Base-by-base conservation (phyloP, 306 rosid genomes). In the Astragalus glycyphyllos region DNA sequence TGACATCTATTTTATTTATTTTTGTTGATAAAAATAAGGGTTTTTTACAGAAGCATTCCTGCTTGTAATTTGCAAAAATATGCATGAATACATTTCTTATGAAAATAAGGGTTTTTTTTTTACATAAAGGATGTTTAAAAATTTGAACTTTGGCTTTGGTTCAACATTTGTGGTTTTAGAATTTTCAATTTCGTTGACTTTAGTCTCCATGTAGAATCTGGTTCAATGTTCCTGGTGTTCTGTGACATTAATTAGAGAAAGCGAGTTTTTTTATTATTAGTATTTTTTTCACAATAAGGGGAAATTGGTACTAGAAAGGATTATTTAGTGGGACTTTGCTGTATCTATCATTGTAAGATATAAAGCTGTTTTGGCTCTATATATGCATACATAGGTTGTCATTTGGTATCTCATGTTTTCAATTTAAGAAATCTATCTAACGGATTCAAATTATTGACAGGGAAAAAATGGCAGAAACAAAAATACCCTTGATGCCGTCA, bases 391-490 rank as follows among this genome's bases (percentile, higher is more conserved):
- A 46, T 35, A 32, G 34, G 12, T 46, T 12, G 3, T 10, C 8
- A 31, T 15, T 73, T 48, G 31, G 16, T 16, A 49, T 58, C 12
- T 8, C 16, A 7, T 42, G 5, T 37, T 41, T 51, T 63, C 37
- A 7, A 53, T 14, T 41, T 41, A 15, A 15, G 17, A 8, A 51
- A 17, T 17, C 7, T 68, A 11, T 62, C 7, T 63, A 10, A 47
- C 47, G 8, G 40, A 20, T 79, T 75, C 23, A 23, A 62, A 72
- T 45, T 47, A 73, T 61, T 34, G 47, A 44, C 82, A 82, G 92
- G 94, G 49, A 17, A 17, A 69, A 66, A 68, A 88, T 91, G 96
- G 23, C 83, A 41, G 96, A 86, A 40, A 35, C 86, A 41, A 88
- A 81, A 14, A 66, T 82, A 17, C 91, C 91, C 12, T 87, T 84